Evolutionary conservation across 148 eudicot species (phyloP).

Genomic region (Fagopyrum esculentum): DNA sequence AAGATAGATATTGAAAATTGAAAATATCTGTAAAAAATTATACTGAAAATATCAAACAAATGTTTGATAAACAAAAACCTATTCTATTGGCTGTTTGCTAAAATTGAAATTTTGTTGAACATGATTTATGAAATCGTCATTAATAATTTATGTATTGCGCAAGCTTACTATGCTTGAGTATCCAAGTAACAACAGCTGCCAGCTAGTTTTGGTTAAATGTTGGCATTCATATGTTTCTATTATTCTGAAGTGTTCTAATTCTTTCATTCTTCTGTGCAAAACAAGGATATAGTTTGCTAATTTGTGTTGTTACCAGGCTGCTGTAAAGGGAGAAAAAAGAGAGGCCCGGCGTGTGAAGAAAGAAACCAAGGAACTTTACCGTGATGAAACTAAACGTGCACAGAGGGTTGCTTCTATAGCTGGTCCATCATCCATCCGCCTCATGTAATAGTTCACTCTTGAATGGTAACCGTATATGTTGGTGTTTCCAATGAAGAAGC

Average conservation of each 20-base stretch:
- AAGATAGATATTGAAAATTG: too few relatives aligned
- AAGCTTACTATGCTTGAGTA: not conserved
- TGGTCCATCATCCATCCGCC: slow-evolving; percentile 90
- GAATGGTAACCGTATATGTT: not conserved
- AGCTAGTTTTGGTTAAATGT: not conserved
- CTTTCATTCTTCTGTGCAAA: not conserved
- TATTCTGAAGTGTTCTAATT: not conserved
- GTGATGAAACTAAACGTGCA: slow-evolving; percentile 69
- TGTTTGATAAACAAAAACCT: not conserved
- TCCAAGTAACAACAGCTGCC: not conserved
- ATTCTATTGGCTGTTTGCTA: too few relatives aligned
- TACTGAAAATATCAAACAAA: too few relatives aligned
- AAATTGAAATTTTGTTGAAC: too few relatives aligned
- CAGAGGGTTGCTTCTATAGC: slow-evolving; percentile 81
- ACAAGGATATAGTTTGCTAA: not conserved
- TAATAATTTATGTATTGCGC: not conserved
- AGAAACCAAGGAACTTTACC: slow-evolving; percentile 65
- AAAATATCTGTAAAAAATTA: too few relatives aligned
- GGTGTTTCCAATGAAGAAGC: not conserved
- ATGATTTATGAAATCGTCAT: too few relatives aligned
- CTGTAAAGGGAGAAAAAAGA: slow-evolving; percentile 80
- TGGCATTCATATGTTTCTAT: not conserved
- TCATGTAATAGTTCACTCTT: slow-evolving; percentile 25
- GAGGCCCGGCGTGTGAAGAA: slow-evolving; percentile 81
- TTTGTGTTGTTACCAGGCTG: slow-evolving; percentile 30